These are phyloP conservation scores for Euphorbia tirucalli DNA, from an alignment of 345 rosid species.

Conservation along the genomic window DNA sequence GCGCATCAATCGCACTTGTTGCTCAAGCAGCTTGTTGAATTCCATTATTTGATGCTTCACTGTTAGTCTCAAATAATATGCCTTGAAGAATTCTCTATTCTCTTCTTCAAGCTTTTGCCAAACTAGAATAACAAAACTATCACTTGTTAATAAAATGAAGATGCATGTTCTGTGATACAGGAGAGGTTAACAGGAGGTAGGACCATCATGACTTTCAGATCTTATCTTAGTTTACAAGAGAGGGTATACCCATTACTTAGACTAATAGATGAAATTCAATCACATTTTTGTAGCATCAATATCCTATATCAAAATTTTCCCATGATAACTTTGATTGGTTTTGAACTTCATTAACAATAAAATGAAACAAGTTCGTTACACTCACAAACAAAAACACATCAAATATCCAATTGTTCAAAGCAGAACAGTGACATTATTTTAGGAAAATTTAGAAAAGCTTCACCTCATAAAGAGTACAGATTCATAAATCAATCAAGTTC, in stretches of 20 bases:
- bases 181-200: not conserved
- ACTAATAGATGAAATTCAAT: too few relatives aligned
- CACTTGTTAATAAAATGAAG: not conserved
- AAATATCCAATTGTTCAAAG: not conserved
- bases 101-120: constrained; percentile 99
- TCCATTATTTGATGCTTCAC: constrained; percentile 89
- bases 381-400: not conserved
- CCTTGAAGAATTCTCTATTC: constrained; percentile 86
- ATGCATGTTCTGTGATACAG: not conserved
- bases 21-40: constrained; percentile 92
- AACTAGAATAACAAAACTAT: constrained; percentile 42
- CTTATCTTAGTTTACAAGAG: not conserved
- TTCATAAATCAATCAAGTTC: not conserved
- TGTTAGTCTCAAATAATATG: constrained; percentile 83
- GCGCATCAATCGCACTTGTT: constrained; percentile 78
- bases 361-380: too few relatives aligned
- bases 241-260: not conserved
- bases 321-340: too few relatives aligned
- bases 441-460: too few relatives aligned
- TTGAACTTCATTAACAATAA: too few relatives aligned
- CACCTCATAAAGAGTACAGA: not conserved
- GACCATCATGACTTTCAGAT: not conserved
- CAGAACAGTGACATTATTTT: not conserved
- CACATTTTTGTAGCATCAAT: not conserved
- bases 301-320: not conserved